A percentile compares a stretch with the other conserved stretches of the same genome.
These are phyloP conservation scores for Cystobasidium pallidum DNA, from an alignment of 1,284 basidiomycete species.

Conservation along the genomic window DNA sequence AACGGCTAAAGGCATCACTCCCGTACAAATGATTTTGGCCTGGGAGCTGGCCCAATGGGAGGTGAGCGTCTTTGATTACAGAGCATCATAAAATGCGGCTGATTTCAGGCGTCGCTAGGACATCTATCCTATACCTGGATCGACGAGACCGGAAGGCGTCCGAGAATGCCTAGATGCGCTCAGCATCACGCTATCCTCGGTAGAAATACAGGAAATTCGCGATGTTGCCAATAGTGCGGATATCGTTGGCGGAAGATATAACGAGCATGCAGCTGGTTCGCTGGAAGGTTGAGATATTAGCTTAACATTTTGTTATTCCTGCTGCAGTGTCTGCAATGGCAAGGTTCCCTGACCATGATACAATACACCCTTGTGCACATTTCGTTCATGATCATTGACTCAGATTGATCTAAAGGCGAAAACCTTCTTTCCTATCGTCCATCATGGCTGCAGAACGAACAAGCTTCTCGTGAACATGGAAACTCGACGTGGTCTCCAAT, in stretches of 20 bases:
- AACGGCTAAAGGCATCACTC: constrained; percentile 60
- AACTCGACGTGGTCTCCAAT: too few species aligned
- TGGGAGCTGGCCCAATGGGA: constrained; percentile 66
- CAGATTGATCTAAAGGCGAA: too few species aligned
- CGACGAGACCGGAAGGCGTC: constrained; percentile 54
- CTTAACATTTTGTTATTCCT: too few species aligned
- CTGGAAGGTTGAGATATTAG: constrained; percentile 1
- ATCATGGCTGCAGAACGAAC: too few species aligned
- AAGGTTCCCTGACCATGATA: too few species aligned
- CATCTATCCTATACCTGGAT: constrained; percentile 57
- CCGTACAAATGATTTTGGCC: constrained; percentile 65
- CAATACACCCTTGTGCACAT: too few species aligned
- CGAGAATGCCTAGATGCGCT: constrained; percentile 53
- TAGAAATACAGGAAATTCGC: constrained; percentile 52
- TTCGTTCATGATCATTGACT: too few species aligned
- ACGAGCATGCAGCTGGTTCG: constrained; percentile 9
- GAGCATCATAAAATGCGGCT: too few species aligned
- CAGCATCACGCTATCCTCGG: constrained; percentile 48
- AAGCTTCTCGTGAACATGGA: too few species aligned
- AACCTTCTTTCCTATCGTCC: too few species aligned
- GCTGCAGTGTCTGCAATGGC: too few species aligned
- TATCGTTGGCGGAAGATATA: constrained; percentile 49
- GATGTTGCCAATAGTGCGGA: constrained; percentile 43
- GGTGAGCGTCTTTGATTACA: constrained; percentile 46
- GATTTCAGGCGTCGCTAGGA: neutral